Conservation (phyloP, 768 basidiomycete species). For the Gloeophyllum trabeum region DNA sequence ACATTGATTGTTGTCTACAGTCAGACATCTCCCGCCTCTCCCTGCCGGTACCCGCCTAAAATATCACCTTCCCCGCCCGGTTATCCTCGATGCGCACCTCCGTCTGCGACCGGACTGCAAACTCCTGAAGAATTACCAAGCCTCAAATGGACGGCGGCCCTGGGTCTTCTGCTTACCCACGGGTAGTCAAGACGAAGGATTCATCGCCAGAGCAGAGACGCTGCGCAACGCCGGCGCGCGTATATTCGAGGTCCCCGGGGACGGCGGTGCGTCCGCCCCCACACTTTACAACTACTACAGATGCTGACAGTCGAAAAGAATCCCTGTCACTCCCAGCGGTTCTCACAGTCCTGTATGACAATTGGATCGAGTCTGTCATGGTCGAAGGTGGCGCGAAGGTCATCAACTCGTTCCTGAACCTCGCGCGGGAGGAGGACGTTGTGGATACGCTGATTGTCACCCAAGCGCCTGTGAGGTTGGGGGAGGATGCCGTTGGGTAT, state of each 20-base stretch:
- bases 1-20: conserved; percentile 18
- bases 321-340: conserved; percentile 33
- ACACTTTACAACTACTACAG: conserved; percentile 3
- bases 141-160: conserved; percentile 51
- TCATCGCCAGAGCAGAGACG: conserved; percentile 21
- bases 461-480: conserved; percentile 78
- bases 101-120: conserved; percentile 58
- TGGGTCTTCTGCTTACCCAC: conserved; percentile 51
- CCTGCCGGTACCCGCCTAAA: conserved; percentile 15
- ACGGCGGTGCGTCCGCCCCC: conserved; percentile 20
- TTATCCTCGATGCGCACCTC: conserved; percentile 72
- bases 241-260: conserved; percentile 38
- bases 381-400: conserved; percentile 89
- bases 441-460: conserved; percentile 79
- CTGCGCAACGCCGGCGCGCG: conserved; percentile 60
- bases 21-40: conserved; percentile 42
- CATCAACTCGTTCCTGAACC: conserved; percentile 59
- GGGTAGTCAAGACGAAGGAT: conserved; percentile 15
- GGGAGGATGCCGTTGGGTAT: conserved; percentile 57
- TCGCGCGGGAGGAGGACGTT: conserved; percentile 13
- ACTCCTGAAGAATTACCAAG: conserved; percentile 53
- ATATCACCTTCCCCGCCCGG: conserved; percentile 58
- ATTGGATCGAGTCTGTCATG: conserved; percentile 74
- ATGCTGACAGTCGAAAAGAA: conserved; percentile 15
- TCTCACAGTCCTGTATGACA: conserved; percentile 37